A percentile compares a stretch with the other conserved stretches of the same genome.
phyloP scores from a whole-genome alignment of 2,329 filamentous ascomycete genomes.

The Exserohilum turcica region DNA sequence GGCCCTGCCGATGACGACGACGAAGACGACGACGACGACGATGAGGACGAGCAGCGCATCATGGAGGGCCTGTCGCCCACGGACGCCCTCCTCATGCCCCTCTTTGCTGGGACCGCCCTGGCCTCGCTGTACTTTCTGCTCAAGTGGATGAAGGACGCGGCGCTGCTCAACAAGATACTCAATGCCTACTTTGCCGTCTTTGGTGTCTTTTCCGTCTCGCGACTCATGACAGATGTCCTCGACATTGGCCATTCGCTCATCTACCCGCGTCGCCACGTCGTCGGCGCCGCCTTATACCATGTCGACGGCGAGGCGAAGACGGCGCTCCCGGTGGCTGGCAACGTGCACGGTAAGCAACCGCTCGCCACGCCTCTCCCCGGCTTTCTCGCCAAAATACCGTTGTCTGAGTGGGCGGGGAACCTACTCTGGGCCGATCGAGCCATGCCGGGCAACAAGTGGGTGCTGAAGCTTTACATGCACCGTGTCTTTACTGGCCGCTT shows the following conservation, averaged over 20 bases:
- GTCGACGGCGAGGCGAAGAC: constrained; percentile 46
- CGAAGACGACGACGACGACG: constrained; percentile 58
- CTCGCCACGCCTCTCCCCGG: constrained; percentile 59
- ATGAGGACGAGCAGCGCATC: constrained; percentile 59
- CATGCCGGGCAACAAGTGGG: constrained; percentile 57
- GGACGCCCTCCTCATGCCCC: constrained; percentile 83
- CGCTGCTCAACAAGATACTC: constrained; percentile 80
- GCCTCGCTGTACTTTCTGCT: constrained; percentile 84
- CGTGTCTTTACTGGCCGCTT: constrained; percentile 57
- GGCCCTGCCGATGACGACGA: constrained; percentile 39
- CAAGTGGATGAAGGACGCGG: constrained; percentile 82
- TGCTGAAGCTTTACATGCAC: constrained; percentile 59
- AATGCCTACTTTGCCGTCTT: constrained; percentile 82
- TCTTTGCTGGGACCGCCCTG: constrained; percentile 75
- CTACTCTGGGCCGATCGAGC: constrained; percentile 58
- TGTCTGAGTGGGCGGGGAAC: constrained; percentile 45
- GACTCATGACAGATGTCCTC: constrained; percentile 73
- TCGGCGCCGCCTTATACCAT: constrained; percentile 57
- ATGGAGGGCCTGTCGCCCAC: constrained; percentile 73
- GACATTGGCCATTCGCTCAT: constrained; percentile 68
- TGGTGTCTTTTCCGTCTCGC: constrained; percentile 76
- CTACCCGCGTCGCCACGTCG: constrained; percentile 73
- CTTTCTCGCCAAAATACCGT: constrained; percentile 53
- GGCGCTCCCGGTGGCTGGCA: constrained; percentile 40
- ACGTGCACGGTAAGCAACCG: constrained; percentile 23